phyloP scores from a whole-genome alignment of 371 early-diverging fungal genomes.

The Apophysomyces variabilis region DNA sequence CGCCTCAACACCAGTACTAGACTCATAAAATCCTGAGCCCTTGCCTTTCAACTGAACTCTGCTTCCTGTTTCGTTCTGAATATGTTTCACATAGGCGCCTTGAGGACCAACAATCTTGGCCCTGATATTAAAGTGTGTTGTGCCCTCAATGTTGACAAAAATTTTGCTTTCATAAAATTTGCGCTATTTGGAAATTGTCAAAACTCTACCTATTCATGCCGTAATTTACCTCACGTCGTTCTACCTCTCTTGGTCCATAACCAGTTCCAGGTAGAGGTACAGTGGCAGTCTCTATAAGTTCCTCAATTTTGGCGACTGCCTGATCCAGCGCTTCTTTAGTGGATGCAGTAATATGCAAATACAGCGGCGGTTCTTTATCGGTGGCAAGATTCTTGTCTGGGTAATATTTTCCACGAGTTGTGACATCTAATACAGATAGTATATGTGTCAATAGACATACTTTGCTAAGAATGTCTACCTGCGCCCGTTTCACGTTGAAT shows the following conservation, averaged over 20 bases:
- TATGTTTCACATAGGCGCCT: conserved; percentile 88
- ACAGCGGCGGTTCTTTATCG: conserved; percentile 77
- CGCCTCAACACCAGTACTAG: conserved; percentile 67
- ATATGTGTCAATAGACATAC: conserved; percentile 9
- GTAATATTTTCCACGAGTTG: conserved; percentile 85
- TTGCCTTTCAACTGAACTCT: conserved; percentile 81
- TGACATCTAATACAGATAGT: conserved; percentile 59
- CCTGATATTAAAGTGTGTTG: conserved; percentile 76
- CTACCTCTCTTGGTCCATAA: conserved; percentile 24
- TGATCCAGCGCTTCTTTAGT: conserved; percentile 70
- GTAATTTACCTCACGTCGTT: conserved; percentile 19
- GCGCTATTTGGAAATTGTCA: conserved; percentile 28
- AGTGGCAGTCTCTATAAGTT: conserved; percentile 64
- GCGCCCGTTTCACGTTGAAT: conserved; percentile 78
- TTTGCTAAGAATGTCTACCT: conserved; percentile 40
- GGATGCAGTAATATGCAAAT: conserved; percentile 74
- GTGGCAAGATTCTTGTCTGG: conserved; percentile 73
- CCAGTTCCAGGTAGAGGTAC: conserved; percentile 30
- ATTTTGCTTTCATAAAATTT: conserved; percentile 69
- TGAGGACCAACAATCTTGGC: conserved; percentile 88
- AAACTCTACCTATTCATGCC: neutral
- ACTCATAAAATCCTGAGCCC: conserved; percentile 85
- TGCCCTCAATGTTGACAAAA: conserved; percentile 72
- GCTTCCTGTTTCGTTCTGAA: conserved; percentile 80
- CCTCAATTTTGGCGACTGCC: conserved; percentile 74